These are phyloP conservation scores for Colletotrichum orchidophilum DNA, from an alignment of 2,329 filamentous ascomycete species.

Conservation along the genomic window DNA sequence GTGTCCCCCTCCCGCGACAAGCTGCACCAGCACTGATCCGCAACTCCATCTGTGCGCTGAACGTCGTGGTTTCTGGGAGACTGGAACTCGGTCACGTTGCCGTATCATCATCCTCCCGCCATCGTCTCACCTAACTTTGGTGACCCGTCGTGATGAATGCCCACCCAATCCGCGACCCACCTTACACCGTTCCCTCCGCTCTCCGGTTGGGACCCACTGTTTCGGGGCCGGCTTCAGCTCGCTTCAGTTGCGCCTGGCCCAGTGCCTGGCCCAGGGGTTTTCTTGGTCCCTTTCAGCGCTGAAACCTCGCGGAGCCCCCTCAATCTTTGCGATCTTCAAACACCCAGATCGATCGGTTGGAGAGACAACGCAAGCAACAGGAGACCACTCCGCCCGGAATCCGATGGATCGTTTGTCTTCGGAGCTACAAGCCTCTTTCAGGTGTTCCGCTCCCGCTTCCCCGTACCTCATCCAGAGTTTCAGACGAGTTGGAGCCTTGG, in stretches of 20 bases:
- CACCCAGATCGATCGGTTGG: conserved; percentile 19
- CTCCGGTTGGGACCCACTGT: not conserved
- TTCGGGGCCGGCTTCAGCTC: conserved; percentile 11
- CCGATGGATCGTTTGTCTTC: not conserved
- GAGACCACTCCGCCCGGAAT: not conserved
- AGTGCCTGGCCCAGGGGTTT: not conserved
- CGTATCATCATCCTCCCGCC: not conserved
- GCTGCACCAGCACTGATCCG: not conserved
- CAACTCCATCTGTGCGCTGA: conserved; percentile 1
- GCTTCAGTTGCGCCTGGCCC: conserved; percentile 2
- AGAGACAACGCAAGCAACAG: conserved; percentile 11
- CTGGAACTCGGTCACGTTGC: not conserved
- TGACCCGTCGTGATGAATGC: conserved; percentile 1
- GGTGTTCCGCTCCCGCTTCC: not conserved
- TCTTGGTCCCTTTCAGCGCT: not conserved
- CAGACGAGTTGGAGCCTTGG: not conserved
- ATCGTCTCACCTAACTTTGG: not conserved
- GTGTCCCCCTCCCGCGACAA: conserved; percentile 6
- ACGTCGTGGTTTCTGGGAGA: no score
- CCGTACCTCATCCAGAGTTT: not conserved
- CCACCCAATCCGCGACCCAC: not conserved
- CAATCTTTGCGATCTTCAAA: not conserved
- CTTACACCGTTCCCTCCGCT: not conserved
- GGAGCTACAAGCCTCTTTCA: not conserved
- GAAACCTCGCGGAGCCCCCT: not conserved